Evolutionary conservation across 768 basidiomycete genomes (phyloP).

Genomic region (Agaricus bisporus): DNA sequence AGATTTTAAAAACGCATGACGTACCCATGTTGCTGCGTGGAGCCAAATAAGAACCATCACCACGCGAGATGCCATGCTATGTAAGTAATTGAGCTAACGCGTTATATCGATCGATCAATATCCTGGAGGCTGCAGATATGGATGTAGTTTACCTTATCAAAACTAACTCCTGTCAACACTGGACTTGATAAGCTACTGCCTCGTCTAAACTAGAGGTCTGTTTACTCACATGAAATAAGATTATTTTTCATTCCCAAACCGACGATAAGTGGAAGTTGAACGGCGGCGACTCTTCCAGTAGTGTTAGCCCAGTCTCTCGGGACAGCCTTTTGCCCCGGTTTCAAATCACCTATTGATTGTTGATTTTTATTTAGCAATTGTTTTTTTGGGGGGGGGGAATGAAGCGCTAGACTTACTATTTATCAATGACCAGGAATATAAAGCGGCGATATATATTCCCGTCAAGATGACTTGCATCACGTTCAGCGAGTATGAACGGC

Average conservation of each 20-base stretch:
- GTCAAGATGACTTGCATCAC: slow-evolving; percentile 33
- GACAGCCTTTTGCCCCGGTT: slow-evolving; percentile 27
- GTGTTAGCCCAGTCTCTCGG: slow-evolving; percentile 36
- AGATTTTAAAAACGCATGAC: slow-evolving; percentile 8
- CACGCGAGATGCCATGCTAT: slow-evolving; percentile 44
- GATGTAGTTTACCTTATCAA: slow-evolving; percentile 26
- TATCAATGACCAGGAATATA: slow-evolving; percentile 32
- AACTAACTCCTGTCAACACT: slow-evolving; percentile 51
- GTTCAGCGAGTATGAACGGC: slow-evolving; percentile 30
- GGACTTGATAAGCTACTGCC: too few species aligned
- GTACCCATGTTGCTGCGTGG: slow-evolving; percentile 39
- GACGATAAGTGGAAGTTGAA: slow-evolving; percentile 49
- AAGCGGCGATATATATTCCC: slow-evolving; percentile 27
- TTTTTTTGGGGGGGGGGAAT: background rate
- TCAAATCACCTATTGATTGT: slow-evolving; percentile 11
- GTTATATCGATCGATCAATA: background rate
- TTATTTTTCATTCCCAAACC: slow-evolving; percentile 61
- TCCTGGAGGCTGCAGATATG: background rate
- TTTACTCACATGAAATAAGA: slow-evolving; percentile 28
- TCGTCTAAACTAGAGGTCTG: background rate
- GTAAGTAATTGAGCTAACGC: slow-evolving; percentile 34
- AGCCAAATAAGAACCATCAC: slow-evolving; percentile 42
- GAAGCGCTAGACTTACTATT: slow-evolving; percentile 25
- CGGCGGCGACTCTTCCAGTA: slow-evolving; percentile 35
- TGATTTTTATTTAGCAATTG: background rate